Conservation (phyloP, 257 asterid species). For the Gardenia jasminoides region DNA sequence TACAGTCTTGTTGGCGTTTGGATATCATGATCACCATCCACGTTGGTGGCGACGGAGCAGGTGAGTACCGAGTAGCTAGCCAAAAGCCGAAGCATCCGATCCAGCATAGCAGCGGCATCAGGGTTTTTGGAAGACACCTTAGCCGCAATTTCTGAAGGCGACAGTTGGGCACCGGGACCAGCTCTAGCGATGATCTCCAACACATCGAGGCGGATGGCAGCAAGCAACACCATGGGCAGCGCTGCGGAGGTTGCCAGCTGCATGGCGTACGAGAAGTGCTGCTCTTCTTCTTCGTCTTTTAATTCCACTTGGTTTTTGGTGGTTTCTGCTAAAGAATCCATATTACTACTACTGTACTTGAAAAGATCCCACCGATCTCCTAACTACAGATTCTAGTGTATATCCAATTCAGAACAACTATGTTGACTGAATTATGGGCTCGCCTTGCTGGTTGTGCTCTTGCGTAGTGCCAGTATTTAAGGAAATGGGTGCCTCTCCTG, state of each 20-base stretch:
- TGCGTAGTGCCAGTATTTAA: too few species aligned
- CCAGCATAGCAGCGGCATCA: too few species aligned
- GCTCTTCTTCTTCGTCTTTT: constrained; percentile 7
- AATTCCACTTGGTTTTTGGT: neutral
- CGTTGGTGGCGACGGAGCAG: constrained; percentile 29
- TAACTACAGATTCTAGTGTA: too few species aligned
- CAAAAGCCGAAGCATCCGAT: neutral
- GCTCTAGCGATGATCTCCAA: constrained; percentile 29
- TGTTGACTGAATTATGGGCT: too few species aligned
- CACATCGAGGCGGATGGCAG: constrained; percentile 25
- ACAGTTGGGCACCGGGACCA: constrained; percentile 8
- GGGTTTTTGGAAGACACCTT: too few species aligned
- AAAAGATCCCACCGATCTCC: too few species aligned
- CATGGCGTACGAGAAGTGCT: neutral
- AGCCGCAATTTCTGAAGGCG: too few species aligned
- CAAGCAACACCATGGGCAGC: constrained; percentile 21
- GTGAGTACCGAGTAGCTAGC: constrained; percentile 18
- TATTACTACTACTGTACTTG: too few species aligned
- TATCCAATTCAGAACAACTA: too few species aligned
- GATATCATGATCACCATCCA: neutral
- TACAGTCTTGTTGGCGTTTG: neutral
- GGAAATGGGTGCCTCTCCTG: too few species aligned
- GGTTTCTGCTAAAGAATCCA: too few species aligned
- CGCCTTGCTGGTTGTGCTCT: too few species aligned
- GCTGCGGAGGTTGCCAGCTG: constrained; percentile 3